A percentile compares a stretch with the other conserved stretches of the same genome.
These are phyloP conservation scores for Sugiyamaella japonica DNA, from an alignment of 1,139 yeast genomes.

Conservation along the genomic window DNA sequence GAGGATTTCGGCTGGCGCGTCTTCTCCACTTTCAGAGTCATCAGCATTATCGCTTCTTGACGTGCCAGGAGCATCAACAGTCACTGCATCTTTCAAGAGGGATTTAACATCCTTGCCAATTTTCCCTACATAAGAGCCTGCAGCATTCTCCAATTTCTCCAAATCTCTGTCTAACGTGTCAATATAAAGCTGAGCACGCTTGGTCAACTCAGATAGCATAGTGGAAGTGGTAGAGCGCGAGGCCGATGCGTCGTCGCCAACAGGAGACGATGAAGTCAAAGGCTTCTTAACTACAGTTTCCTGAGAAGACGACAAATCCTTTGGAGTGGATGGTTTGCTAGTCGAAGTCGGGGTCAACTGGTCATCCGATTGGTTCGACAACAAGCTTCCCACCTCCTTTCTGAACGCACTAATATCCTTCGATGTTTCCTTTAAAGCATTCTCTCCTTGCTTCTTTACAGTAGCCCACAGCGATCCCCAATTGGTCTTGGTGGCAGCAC, in stretches of 20 bases:
- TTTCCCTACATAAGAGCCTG: conserved; percentile 58
- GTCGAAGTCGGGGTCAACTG: not conserved
- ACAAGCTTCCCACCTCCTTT: conserved; percentile 32
- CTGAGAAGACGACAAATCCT: conserved; percentile 25
- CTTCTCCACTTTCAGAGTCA: conserved; percentile 36
- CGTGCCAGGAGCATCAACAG: conserved; percentile 41
- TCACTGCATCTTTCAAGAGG: conserved; percentile 55
- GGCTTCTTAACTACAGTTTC: conserved; percentile 22
- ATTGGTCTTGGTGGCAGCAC: conserved; percentile 30
- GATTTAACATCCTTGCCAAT: conserved; percentile 50
- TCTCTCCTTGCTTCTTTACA: conserved; percentile 42
- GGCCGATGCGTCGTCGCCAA: conserved; percentile 39
- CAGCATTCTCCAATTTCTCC: conserved; percentile 64
- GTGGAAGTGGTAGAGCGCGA: conserved; percentile 14
- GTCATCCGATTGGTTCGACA: conserved; percentile 26
- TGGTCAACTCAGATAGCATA: conserved; percentile 41
- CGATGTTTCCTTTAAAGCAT: conserved; percentile 47
- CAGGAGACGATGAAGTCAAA: conserved; percentile 35
- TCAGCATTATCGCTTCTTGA: conserved; percentile 20
- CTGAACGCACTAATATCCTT: conserved; percentile 36
- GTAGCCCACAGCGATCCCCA: conserved; percentile 43
- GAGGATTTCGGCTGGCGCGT: conserved; percentile 43
- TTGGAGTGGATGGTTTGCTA: conserved; percentile 15
- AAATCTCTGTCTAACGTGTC: conserved; percentile 67
- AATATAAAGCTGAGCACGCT: conserved; percentile 57